A percentile compares a stretch with the other conserved stretches of the same genome.
These are phyloP conservation scores for Picochlorum sp. DNA, from an alignment of 139 green algal species.

Conservation along the genomic window DNA sequence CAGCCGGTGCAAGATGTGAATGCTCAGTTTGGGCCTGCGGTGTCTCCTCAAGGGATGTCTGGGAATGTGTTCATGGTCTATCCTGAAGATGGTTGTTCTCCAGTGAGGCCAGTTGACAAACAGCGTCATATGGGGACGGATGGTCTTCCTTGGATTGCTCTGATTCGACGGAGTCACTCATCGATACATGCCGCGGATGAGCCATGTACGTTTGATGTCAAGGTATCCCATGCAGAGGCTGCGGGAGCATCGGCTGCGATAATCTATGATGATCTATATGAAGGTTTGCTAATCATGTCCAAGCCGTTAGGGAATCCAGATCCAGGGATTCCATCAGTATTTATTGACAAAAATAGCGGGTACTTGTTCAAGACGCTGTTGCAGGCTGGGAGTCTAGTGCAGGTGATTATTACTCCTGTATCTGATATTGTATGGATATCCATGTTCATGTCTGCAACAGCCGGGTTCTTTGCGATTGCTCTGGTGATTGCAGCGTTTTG, in stretches of 20 bases:
- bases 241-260: conserved; percentile 66
- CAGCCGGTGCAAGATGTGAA: conserved; percentile 38
- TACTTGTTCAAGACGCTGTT: conserved; percentile 51
- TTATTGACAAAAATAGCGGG: conserved; percentile 60
- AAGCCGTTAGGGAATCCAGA: conserved; percentile 46
- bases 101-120: conserved; percentile 18
- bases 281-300: conserved; percentile 71
- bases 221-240: conserved; percentile 58
- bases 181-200: conserved; percentile 21
- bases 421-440: conserved; percentile 51
- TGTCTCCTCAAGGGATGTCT: conserved; percentile 45
- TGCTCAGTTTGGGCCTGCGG: conserved; percentile 55
- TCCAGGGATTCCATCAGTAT: conserved; percentile 66
- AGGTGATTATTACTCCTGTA: conserved; percentile 19
- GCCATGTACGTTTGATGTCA: conserved; percentile 71
- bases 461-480: conserved; percentile 54
- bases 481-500: conserved; percentile 62
- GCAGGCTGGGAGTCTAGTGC: conserved; percentile 1
- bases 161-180: conserved; percentile 52
- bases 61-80: conserved; percentile 45
- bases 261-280: conserved; percentile 62
- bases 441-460: conserved; percentile 53
- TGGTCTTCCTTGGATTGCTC: conserved; percentile 49
- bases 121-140: background rate
- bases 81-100: conserved; percentile 51